Conservation (phyloP, 2,329 filamentous ascomycete genomes). For the Talaromyces amestolkiae region DNA sequence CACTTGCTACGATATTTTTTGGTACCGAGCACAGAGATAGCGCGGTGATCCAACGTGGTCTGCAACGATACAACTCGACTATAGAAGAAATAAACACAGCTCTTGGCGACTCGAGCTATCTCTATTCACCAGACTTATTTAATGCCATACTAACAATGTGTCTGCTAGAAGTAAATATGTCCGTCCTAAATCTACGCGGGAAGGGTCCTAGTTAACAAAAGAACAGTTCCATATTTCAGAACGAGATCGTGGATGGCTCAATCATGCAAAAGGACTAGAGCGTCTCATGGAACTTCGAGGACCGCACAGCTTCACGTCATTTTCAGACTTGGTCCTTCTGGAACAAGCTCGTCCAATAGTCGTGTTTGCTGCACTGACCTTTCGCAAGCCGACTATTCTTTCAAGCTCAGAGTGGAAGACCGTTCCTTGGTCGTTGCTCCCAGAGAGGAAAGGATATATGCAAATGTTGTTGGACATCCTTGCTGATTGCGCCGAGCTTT, state of each 20-base stretch:
- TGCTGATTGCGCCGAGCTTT: slow-evolving; percentile 1
- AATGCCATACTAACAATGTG: slow-evolving; percentile 9
- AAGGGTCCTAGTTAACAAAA: not conserved
- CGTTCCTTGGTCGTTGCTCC: not conserved
- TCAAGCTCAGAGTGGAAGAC: not conserved
- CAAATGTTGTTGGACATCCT: slow-evolving; percentile 9
- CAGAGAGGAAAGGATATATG: slow-evolving; percentile 7
- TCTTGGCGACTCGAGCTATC: not conserved
- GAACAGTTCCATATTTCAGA: slow-evolving; percentile 9
- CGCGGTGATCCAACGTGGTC: not conserved
- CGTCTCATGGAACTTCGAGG: slow-evolving; percentile 6
- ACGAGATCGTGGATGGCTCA: slow-evolving; percentile 6
- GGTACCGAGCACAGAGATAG: slow-evolving; percentile 7
- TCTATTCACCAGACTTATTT: slow-evolving; percentile 1
- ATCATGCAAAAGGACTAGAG: slow-evolving; percentile 4
- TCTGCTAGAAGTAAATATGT: not conserved
- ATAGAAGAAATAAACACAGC: slow-evolving; percentile 8
- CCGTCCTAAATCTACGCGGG: not conserved
- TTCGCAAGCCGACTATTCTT: slow-evolving; percentile 7
- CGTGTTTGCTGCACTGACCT: not conserved
- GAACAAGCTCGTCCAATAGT: slow-evolving; percentile 7
- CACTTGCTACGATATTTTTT: slow-evolving; percentile 11
- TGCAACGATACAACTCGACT: not conserved
- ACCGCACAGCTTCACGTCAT: not conserved
- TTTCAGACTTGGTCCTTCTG: slow-evolving; percentile 3